Evolutionary conservation across 139 green algal species (phyloP), one percentile per base, ranked within the genome.

Genomic region (Chlorella sp.): DNA sequence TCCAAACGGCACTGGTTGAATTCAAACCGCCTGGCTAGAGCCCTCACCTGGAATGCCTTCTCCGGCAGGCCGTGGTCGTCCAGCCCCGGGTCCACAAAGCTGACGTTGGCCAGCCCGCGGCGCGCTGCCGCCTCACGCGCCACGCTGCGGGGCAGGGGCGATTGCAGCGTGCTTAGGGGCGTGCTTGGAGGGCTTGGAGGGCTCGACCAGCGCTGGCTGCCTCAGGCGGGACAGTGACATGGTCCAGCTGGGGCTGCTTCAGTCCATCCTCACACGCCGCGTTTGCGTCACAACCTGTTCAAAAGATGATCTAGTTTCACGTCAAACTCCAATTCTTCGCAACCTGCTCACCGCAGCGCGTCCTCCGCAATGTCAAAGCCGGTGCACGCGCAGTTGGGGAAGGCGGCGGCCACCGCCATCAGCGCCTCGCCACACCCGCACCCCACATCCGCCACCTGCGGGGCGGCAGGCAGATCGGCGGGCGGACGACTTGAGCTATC

Each of bases 281-380:
- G n/a, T n/a, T n/a, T n/a, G n/a, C n/a, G n/a, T n/a, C n/a, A n/a
- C n/a, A n/a, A n/a, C n/a, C n/a, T n/a, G n/a, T n/a, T n/a, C n/a
- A n/a, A n/a, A n/a, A n/a, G n/a, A n/a, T n/a, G n/a, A n/a, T n/a
- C n/a, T n/a, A n/a, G n/a, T n/a, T n/a, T n/a, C n/a, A n/a, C n/a
- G n/a, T n/a, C n/a, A n/a, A n/a, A n/a, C n/a, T n/a, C n/a, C n/a
- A n/a, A n/a, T n/a, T n/a, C n/a, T n/a, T n/a, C n/a, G n/a, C n/a
- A 11, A 11, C 8, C 46, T 8, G 13, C 84, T 22, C 38, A 65
- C 48, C 54, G 58, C 26, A 88, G 77, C 0, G 85, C 77, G 30
- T 85, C 70, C 16, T 88, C 79, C 4, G 34, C 30, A 36, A 88
- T 88, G 69, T 88, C 85, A 36, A 76, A 88, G 20, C 85, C 85